A percentile compares a stretch with the other conserved stretches of the same genome.
Conservation (phyloP, 2,329 filamentous ascomycete genomes). For the Thelonectria blattea region DNA sequence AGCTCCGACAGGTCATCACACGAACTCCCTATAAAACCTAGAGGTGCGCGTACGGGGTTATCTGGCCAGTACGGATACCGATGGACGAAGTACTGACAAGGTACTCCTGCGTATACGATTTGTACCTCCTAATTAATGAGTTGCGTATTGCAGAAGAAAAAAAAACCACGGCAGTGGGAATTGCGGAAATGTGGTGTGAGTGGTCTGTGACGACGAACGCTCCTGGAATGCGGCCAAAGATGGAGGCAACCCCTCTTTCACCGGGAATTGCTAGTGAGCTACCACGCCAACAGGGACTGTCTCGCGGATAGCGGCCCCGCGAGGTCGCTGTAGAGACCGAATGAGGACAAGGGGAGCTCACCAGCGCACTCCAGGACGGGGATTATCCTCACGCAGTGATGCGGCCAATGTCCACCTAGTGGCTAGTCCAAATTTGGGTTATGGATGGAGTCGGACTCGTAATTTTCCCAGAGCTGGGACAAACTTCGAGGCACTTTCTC, state of each 20-base stretch:
- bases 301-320: constrained; percentile 3
- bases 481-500: no score
- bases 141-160: background rate
- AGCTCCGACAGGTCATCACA: background rate
- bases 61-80: no score
- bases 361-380: background rate
- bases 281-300: background rate
- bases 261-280: background rate
- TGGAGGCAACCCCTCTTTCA: constrained; percentile 11
- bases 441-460: no score
- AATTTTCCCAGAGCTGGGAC: no score
- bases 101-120: no score
- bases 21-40: no score
- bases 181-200: constrained; percentile 16
- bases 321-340: constrained; percentile 12
- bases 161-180: constrained; percentile 2
- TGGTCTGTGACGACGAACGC: constrained; percentile 3
- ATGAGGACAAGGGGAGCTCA: constrained; percentile 9
- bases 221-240: constrained; percentile 11
- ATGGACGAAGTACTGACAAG: no score
- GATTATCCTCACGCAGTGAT: no score
- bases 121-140: background rate
- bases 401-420: no score
- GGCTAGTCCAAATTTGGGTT: no score
- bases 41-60: no score